Percentiles rank a stretch among this genome's conserved stretches.
phyloP scores from a whole-genome alignment of 2,329 filamentous ascomycete genomes.

The Diaporthe velutina region DNA sequence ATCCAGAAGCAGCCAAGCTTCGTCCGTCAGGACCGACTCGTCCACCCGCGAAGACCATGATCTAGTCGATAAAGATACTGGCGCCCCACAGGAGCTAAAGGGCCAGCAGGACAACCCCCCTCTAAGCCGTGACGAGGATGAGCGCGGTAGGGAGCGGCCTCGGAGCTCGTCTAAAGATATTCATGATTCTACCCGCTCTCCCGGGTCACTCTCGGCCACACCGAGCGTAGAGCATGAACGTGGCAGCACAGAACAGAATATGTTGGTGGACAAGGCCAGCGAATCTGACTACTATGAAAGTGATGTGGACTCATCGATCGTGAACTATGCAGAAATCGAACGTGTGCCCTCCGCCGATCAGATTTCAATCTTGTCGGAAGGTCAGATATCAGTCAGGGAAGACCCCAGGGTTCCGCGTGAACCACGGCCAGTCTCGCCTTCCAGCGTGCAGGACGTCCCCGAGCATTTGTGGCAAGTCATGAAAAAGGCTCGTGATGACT shows the following conservation, averaged over 20 bases:
- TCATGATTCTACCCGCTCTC: neutral
- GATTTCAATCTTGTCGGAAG: neutral
- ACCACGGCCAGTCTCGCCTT: neutral
- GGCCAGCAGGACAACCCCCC: neutral
- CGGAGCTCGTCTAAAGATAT: neutral
- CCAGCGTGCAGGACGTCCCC: neutral
- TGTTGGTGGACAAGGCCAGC: neutral
- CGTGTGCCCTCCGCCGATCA: neutral
- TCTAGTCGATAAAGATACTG: neutral
- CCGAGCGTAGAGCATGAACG: neutral
- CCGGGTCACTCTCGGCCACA: neutral
- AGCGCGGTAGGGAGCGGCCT: neutral
- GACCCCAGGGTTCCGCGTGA: too few species aligned
- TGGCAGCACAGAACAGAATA: neutral
- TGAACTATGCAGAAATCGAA: neutral
- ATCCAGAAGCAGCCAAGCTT: neutral
- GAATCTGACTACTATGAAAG: neutral
- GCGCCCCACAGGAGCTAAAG: neutral
- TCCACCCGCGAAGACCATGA: neutral
- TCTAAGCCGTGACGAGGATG: neutral
- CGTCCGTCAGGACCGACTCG: neutral
- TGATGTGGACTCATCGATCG: neutral
- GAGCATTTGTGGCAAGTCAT: neutral
- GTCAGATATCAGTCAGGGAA: neutral
- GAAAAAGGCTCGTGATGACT: constrained; percentile 10